Evolutionary conservation across 805 yeast genomes (phyloP).

Genomic region (Komagataella mondaviorum): DNA sequence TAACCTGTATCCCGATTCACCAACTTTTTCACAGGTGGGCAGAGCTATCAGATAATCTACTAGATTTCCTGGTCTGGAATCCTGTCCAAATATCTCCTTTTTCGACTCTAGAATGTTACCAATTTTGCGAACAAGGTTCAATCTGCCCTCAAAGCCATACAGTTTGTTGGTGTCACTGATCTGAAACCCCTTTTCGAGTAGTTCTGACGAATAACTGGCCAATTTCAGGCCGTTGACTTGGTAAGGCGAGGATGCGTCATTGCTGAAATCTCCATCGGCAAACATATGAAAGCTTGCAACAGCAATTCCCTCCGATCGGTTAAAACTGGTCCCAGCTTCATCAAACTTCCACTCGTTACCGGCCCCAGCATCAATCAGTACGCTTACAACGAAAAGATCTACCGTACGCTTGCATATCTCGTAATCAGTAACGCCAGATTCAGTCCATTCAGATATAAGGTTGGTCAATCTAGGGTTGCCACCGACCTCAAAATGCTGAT

Average conservation of each 20-base stretch:
- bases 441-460: constrained; percentile 25
- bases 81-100: constrained; percentile 23
- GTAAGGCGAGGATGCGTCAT: constrained; percentile 18
- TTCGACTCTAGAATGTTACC: constrained; percentile 31
- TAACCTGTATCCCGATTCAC: constrained; percentile 13
- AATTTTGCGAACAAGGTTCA: constrained; percentile 28
- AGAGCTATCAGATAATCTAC: constrained; percentile 29
- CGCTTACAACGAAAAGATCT: constrained; percentile 48
- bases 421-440: constrained; percentile 8
- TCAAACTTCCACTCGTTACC: constrained; percentile 48
- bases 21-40: constrained; percentile 8
- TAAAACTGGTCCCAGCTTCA: constrained; percentile 16
- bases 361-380: constrained; percentile 56
- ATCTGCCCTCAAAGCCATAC: constrained; percentile 42
- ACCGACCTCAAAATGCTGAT: constrained; percentile 50
- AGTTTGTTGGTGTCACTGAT: constrained; percentile 31
- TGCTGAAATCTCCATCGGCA: constrained; percentile 27
- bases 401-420: constrained; percentile 41
- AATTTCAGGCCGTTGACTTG: constrained; percentile 32
- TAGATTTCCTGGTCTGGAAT: constrained; percentile 30
- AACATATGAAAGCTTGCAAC: constrained; percentile 47
- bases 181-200: constrained; percentile 32
- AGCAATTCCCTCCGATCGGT: constrained; percentile 53
- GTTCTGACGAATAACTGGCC: constrained; percentile 17
- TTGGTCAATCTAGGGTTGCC: constrained; percentile 28